Evolutionary conservation across 768 basidiomycete genomes (phyloP).

Genomic region (Naematelia aurantialba): DNA sequence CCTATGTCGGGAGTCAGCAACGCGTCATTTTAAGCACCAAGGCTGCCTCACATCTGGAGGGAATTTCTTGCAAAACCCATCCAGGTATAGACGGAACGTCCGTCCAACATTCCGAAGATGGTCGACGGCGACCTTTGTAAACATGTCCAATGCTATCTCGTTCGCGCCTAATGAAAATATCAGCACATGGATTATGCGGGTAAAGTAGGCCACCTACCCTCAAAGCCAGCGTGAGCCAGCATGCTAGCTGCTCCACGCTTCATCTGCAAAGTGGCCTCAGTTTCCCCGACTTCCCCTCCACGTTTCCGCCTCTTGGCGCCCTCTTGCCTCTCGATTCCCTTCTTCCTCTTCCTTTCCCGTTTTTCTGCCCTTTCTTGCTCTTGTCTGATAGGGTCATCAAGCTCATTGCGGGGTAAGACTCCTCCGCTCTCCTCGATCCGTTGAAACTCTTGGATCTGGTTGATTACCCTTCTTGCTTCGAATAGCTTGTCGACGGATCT

Average conservation of each 20-base stretch:
- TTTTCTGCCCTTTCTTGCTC: conserved; percentile 49
- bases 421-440: conserved; percentile 36
- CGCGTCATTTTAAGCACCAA: background rate
- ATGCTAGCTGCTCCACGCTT: conserved; percentile 50
- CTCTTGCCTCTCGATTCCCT: conserved; percentile 24
- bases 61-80: conserved; percentile 77
- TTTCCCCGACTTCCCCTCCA: conserved; percentile 38
- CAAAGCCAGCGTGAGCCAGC: conserved; percentile 85
- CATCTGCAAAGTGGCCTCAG: conserved; percentile 33
- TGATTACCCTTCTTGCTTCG: conserved; percentile 17
- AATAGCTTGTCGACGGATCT: conserved; percentile 27
- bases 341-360: conserved; percentile 17
- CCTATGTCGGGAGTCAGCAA: conserved; percentile 57
- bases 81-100: conserved; percentile 73
- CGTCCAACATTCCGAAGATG: conserved; percentile 81
- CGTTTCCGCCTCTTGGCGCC: conserved; percentile 19
- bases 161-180: conserved; percentile 58
- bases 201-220: conserved; percentile 59
- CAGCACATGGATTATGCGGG: background rate
- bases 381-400: conserved; percentile 66
- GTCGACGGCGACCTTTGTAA: conserved; percentile 71
- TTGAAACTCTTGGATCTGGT: conserved; percentile 38
- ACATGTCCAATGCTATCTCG: conserved; percentile 68
- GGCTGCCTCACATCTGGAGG: conserved; percentile 64
- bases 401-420: conserved; percentile 41